A percentile compares a stretch with the other conserved stretches of the same genome.
These are phyloP conservation scores for Claviceps maximensis DNA, from an alignment of 2,329 filamentous ascomycete species.

Conservation along the genomic window DNA sequence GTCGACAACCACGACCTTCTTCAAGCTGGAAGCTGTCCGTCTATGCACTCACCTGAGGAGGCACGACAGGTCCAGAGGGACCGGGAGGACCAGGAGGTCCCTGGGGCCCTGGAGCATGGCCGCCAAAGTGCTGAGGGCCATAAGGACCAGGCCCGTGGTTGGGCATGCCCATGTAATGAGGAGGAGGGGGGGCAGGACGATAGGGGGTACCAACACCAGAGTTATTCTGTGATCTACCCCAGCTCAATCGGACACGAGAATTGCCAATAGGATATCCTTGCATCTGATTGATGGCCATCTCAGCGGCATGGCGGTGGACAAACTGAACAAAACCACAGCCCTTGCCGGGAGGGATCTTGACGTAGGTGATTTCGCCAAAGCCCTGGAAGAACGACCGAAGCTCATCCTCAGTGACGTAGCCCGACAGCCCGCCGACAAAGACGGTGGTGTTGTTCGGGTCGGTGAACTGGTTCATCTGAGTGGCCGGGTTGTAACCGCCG, in stretches of 20 bases:
- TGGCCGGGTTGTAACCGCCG: slow-evolving; percentile 34
- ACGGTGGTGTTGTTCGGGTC: slow-evolving; percentile 99
- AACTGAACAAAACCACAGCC: slow-evolving; percentile 99
- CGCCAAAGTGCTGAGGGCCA: slow-evolving; percentile 23
- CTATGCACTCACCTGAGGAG: slow-evolving; percentile 24
- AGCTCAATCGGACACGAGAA: slow-evolving; percentile 91
- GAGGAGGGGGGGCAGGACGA: slow-evolving; percentile 67
- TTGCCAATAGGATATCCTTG: slow-evolving; percentile 99
- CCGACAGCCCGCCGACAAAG: slow-evolving; percentile 91
- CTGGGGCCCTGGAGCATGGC: slow-evolving; percentile 24
- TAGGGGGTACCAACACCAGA: slow-evolving; percentile 96
- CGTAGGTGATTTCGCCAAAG: slow-evolving; percentile 98
- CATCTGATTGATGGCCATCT: slow-evolving; percentile 99
- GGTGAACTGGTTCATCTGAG: slow-evolving; percentile 94
- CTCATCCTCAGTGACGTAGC: slow-evolving; percentile 98
- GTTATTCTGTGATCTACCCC: slow-evolving; percentile 98
- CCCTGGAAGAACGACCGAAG: slow-evolving; percentile 99
- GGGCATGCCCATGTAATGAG: slow-evolving; percentile 40
- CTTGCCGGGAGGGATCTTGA: slow-evolving; percentile 99
- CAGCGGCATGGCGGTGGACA: slow-evolving; percentile 92
- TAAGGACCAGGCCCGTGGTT: slow-evolving; percentile 30
- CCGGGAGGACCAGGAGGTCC: slow-evolving; percentile 25
- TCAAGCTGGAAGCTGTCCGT: neutral
- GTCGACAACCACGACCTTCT: neutral
- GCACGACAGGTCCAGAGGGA: slow-evolving; percentile 22